phyloP scores from a whole-genome alignment of 2,329 filamentous ascomycete genomes.

The Cryphonectria nitschkei region DNA sequence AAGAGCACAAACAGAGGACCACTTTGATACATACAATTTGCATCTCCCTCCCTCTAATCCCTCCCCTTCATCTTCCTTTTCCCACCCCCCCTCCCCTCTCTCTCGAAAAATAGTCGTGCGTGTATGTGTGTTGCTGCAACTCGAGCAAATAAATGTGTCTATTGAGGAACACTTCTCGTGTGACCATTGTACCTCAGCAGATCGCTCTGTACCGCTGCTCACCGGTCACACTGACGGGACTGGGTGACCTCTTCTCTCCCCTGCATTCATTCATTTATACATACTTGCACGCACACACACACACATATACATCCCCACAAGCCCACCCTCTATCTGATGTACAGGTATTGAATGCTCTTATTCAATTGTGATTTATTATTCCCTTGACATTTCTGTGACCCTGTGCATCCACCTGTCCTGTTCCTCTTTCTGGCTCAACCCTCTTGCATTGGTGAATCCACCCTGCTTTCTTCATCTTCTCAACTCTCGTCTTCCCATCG shows the following conservation, averaged over 20 bases:
- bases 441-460: neutral
- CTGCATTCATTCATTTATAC: neutral
- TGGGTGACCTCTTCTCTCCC: neutral
- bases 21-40: neutral
- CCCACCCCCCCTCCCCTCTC: neutral
- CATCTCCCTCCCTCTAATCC: too few species aligned
- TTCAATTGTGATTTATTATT: neutral
- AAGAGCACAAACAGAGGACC: neutral
- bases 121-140: too few species aligned
- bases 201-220: neutral
- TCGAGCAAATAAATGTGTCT: neutral
- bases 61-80: neutral
- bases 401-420: neutral
- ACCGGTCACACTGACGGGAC: neutral
- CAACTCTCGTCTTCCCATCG: too few species aligned
- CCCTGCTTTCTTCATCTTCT: neutral
- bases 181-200: neutral
- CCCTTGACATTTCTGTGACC: neutral
- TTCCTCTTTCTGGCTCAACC: neutral
- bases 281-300: neutral
- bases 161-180: neutral
- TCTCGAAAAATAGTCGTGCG: neutral
- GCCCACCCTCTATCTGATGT: neutral
- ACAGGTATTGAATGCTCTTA: conserved; percentile 2
- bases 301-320: neutral